These are phyloP conservation scores for Dinochytrium kinnereticum DNA, from an alignment of 371 early-diverging fungal species.

Conservation along the genomic window DNA sequence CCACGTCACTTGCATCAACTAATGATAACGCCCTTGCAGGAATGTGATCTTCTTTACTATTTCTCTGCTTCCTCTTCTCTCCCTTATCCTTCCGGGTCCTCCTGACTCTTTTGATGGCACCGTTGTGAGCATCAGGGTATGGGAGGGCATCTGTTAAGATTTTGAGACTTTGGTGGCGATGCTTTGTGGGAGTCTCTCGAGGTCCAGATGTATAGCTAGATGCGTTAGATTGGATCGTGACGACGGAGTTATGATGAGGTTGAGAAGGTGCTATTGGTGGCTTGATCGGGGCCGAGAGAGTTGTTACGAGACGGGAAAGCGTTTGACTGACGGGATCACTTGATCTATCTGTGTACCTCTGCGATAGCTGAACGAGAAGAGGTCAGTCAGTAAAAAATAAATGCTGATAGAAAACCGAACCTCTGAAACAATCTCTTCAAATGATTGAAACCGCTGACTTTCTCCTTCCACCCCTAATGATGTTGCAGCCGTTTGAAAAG, in stretches of 20 bases:
- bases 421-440: background rate
- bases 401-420: background rate
- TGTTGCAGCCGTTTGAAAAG: background rate
- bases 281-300: background rate
- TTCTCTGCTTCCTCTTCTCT: slow-evolving; percentile 8
- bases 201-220: too few species aligned
- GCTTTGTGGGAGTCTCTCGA: background rate
- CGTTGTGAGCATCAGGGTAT: too few species aligned
- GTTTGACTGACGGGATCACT: background rate
- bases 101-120: slow-evolving; percentile 5
- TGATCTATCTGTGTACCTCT: background rate
- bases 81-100: slow-evolving; percentile 26
- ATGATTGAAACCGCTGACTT: background rate
- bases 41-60: background rate
- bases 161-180: background rate
- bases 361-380: background rate
- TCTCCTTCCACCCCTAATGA: background rate
- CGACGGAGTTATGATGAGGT: too few species aligned
- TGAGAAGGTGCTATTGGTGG: too few species aligned
- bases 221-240: too few species aligned
- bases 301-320: background rate
- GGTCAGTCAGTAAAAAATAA: background rate
- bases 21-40: too few species aligned
- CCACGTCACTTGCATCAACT: background rate
- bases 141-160: background rate